phyloP scores from a whole-genome alignment of 805 yeast genomes.

The Candida sakaeoensis region DNA sequence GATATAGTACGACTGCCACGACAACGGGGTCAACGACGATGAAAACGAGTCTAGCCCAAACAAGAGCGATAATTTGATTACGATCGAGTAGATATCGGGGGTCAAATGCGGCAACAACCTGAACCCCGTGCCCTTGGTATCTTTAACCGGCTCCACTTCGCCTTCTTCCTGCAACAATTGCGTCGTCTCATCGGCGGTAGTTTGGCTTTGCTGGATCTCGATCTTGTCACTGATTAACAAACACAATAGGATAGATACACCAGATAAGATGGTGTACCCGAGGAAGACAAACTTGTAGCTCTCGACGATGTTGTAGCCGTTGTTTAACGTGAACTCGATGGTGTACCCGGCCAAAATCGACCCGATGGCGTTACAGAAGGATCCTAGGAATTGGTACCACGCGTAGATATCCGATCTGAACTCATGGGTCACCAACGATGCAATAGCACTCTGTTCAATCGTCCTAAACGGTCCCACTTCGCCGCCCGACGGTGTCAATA shows the following conservation, averaged over 20 bases:
- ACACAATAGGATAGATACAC: conserved; percentile 16
- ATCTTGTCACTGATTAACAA: conserved; percentile 15
- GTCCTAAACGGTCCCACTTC: conserved; percentile 60
- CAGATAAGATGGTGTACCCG: conserved; percentile 20
- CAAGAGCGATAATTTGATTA: conserved; percentile 32
- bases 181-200: conserved; percentile 14
- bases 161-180: conserved; percentile 12
- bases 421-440: conserved; percentile 39
- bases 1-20: conserved; percentile 47
- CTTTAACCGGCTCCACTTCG: conserved; percentile 1
- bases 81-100: conserved; percentile 17
- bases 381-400: conserved; percentile 53
- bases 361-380: conserved; percentile 46
- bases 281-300: conserved; percentile 30
- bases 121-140: conserved; percentile 6
- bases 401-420: conserved; percentile 53
- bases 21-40: conserved; percentile 39
- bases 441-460: conserved; percentile 51
- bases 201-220: conserved; percentile 13
- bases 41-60: conserved; percentile 44
- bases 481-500: conserved; percentile 56
- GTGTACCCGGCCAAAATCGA: conserved; percentile 36
- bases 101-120: conserved; percentile 19
- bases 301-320: conserved; percentile 16
- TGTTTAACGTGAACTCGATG: conserved; percentile 15